Conservation (phyloP, 305 asterid species). For the Solanum hybrid region DNA sequence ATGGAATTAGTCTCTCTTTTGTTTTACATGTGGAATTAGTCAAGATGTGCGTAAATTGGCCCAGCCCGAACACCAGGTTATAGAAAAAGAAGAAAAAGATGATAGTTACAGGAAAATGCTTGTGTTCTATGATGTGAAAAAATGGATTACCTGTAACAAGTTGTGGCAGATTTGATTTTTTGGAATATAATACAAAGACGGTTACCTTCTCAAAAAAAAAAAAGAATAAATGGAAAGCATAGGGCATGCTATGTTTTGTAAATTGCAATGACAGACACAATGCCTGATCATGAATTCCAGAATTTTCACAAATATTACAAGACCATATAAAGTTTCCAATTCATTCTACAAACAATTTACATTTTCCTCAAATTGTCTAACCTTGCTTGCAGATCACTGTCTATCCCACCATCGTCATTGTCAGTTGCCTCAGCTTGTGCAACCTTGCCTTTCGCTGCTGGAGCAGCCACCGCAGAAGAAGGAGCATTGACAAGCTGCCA, state of each 20-base stretch:
- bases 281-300: conserved; percentile 13
- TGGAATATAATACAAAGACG: background rate
- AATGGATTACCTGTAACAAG: background rate
- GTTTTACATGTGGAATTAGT: background rate
- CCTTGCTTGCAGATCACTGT: conserved; percentile 97
- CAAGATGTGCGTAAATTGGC: background rate
- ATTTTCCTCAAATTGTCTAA: conserved; percentile 93
- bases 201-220: background rate
- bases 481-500: conserved; percentile 92
- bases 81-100: background rate
- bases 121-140: background rate
- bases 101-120: background rate
- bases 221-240: background rate
- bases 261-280: conserved; percentile 7
- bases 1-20: background rate
- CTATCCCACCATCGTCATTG: conserved; percentile 79
- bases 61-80: background rate
- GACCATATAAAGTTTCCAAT: conserved; percentile 16
- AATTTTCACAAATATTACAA: conserved; percentile 33
- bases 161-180: background rate
- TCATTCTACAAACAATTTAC: conserved; percentile 35
- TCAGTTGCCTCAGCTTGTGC: conserved; percentile 92
- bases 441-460: conserved; percentile 63
- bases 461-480: conserved; percentile 80
- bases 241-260: background rate